phyloP scores from a whole-genome alignment of 192 early-diverging fungal genomes.

The Coemansia reversa region DNA sequence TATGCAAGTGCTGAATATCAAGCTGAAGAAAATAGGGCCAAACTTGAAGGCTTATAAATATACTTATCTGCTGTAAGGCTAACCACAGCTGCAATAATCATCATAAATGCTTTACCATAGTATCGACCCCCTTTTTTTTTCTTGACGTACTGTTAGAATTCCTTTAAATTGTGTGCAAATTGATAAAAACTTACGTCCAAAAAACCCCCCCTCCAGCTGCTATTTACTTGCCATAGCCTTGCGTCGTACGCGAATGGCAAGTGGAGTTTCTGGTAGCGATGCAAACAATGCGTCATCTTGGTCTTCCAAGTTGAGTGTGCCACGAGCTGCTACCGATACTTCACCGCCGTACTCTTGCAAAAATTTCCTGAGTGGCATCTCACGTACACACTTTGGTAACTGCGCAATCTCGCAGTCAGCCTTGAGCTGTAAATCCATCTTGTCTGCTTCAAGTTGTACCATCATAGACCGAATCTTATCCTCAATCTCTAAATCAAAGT shows the following conservation, averaged over 20 bases:
- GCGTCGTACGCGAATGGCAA: slow-evolving; percentile 38
- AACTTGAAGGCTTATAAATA: neutral
- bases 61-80: no score
- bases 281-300: slow-evolving; percentile 6
- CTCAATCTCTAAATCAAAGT: slow-evolving; percentile 53
- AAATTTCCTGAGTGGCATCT: slow-evolving; percentile 44
- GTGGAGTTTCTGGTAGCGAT: slow-evolving; percentile 34
- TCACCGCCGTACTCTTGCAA: slow-evolving; percentile 45
- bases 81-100: no score
- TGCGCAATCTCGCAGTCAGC: slow-evolving; percentile 51
- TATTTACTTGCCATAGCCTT: slow-evolving; percentile 18
- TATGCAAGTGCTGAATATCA: slow-evolving; percentile 46
- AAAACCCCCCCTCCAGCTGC: no score
- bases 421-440: slow-evolving; percentile 36
- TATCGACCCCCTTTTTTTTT: no score
- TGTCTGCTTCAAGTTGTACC: slow-evolving; percentile 43
- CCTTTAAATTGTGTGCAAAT: no score
- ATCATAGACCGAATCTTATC: slow-evolving; percentile 52
- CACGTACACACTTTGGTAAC: slow-evolving; percentile 44
- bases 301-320: slow-evolving; percentile 27
- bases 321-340: slow-evolving; percentile 37
- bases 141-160: no score
- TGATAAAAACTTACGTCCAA: neutral
- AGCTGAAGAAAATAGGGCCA: slow-evolving; percentile 26
- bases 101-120: no score